These are phyloP conservation scores for Tulasnella sp. DNA, from an alignment of 768 basidiomycete genomes.

Conservation along the genomic window DNA sequence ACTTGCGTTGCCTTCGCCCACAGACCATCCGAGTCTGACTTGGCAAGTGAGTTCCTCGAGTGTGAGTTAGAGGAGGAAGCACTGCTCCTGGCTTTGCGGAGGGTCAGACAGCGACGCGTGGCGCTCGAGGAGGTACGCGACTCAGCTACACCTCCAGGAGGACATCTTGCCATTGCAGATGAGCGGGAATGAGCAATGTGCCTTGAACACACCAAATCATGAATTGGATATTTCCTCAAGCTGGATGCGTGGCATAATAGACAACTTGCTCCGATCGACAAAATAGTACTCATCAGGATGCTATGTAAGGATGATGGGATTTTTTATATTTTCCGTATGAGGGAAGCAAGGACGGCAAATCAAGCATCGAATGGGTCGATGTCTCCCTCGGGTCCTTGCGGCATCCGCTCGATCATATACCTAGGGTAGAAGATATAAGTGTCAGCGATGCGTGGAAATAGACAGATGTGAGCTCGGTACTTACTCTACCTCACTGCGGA, in stretches of 20 bases:
- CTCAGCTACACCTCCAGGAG: too few relatives aligned
- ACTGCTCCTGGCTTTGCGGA: neutral
- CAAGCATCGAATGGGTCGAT: slow-evolving; percentile 9
- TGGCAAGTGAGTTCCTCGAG: neutral
- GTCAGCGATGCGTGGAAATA: neutral
- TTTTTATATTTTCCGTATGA: too few relatives aligned
- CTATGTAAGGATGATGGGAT: too few relatives aligned
- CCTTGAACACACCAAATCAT: too few relatives aligned
- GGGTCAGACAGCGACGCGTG: neutral
- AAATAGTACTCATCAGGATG: too few relatives aligned
- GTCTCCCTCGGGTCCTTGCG: slow-evolving; percentile 11
- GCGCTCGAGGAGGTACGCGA: too few relatives aligned
- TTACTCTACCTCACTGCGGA: slow-evolving; percentile 6
- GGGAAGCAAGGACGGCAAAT: too few relatives aligned
- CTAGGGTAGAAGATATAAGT: neutral
- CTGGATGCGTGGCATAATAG: too few relatives aligned
- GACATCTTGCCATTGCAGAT: too few relatives aligned
- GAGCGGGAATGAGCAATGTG: too few relatives aligned
- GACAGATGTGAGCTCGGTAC: neutral
- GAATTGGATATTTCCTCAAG: too few relatives aligned
- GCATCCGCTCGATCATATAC: slow-evolving; percentile 10
- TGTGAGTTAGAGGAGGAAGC: slow-evolving; percentile 4
- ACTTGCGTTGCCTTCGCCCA: neutral
- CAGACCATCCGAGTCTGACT: neutral
- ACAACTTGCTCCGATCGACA: too few relatives aligned